Percentiles rank a stretch among this genome's conserved stretches.
phyloP scores from a whole-genome alignment of 495 filamentous ascomycete species.

The Hyphodiscus hymeniophilus region DNA sequence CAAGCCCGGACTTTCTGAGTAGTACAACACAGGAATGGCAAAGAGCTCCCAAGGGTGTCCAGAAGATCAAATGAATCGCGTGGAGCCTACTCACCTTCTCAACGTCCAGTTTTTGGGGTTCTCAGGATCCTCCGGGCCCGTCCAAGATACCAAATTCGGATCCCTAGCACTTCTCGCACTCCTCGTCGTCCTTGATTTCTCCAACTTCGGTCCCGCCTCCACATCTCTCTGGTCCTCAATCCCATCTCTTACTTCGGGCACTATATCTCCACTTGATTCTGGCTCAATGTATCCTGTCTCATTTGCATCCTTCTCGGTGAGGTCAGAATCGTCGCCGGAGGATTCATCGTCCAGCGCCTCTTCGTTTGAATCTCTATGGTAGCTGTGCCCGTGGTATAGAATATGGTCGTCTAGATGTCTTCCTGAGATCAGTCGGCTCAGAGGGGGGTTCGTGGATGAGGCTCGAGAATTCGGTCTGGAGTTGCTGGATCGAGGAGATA shows the following conservation, averaged over 20 bases:
- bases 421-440: slow-evolving; percentile 5
- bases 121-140: slow-evolving; percentile 43
- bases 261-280: background rate
- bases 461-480: background rate
- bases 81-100: no score
- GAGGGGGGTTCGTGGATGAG: background rate
- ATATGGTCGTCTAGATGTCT: slow-evolving; percentile 12
- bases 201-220: slow-evolving; percentile 9
- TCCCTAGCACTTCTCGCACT: slow-evolving; percentile 10
- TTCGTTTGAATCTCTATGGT: slow-evolving; percentile 3
- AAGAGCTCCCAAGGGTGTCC: no score
- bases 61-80: no score
- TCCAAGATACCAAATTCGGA: slow-evolving; percentile 48
- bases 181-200: slow-evolving; percentile 10
- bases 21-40: no score
- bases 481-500: slow-evolving; percentile 5
- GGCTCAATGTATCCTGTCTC: background rate
- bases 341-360: background rate
- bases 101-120: slow-evolving; percentile 37
- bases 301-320: slow-evolving; percentile 1
- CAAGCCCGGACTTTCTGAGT: no score
- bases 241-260: slow-evolving; percentile 13
- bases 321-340: slow-evolving; percentile 1
- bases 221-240: slow-evolving; percentile 16
- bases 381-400: slow-evolving; percentile 4